phyloP scores from a whole-genome alignment of 1,139 yeast genomes.

The Scheffersomyces insectosa region DNA sequence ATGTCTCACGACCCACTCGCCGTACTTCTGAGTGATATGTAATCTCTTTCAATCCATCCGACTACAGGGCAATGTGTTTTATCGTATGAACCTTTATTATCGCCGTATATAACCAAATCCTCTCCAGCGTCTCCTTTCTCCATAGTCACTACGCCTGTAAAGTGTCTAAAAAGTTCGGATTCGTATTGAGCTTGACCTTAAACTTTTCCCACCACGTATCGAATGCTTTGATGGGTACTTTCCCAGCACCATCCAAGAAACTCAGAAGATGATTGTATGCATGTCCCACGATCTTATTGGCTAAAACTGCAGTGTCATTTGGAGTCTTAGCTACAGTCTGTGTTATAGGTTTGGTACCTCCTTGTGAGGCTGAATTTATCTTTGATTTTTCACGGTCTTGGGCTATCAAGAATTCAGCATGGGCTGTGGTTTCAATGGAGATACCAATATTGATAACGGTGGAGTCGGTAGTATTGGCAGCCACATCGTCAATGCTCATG shows the following conservation, averaged over 20 bases:
- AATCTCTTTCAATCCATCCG: no score
- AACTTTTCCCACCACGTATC: slow-evolving; percentile 98
- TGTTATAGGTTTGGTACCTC: slow-evolving; percentile 8
- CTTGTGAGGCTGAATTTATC: slow-evolving; percentile 11
- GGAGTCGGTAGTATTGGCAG: slow-evolving; percentile 17
- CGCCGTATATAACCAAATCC: no score
- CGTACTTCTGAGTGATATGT: no score
- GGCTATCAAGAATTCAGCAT: slow-evolving; percentile 54
- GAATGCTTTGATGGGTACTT: slow-evolving; percentile 83
- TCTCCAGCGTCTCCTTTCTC: no score
- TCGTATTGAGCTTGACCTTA: slow-evolving; percentile 67
- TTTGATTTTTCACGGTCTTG: slow-evolving; percentile 21
- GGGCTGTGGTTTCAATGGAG: slow-evolving; percentile 74
- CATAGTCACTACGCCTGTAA: slow-evolving; percentile 9
- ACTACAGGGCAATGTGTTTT: no score
- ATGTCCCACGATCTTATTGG: slow-evolving; percentile 85
- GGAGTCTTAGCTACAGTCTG: slow-evolving; percentile 18
- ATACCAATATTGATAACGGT: slow-evolving; percentile 70
- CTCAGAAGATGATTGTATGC: slow-evolving; percentile 90
- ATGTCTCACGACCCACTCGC: no score
- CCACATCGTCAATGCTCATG: slow-evolving; percentile 13
- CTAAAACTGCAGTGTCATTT: slow-evolving; percentile 51
- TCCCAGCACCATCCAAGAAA: slow-evolving; percentile 74
- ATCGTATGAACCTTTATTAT: no score
- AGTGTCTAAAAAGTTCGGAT: slow-evolving; percentile 76